phyloP scores from a whole-genome alignment of 1,139 yeast genomes.

The Sugiyamaella castrensis region DNA sequence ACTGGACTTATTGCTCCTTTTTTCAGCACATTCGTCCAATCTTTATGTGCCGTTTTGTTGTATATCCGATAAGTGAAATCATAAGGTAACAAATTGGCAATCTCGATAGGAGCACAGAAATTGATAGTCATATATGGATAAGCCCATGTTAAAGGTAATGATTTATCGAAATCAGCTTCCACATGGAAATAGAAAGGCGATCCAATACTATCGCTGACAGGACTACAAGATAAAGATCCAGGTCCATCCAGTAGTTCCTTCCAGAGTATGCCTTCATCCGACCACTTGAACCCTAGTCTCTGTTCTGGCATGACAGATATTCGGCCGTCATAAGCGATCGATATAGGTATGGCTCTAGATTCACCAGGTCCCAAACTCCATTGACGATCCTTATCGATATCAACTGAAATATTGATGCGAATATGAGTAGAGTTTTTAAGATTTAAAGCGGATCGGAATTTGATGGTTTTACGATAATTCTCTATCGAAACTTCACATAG shows the following conservation, averaged over 20 bases:
- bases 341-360: conserved; percentile 68
- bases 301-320: conserved; percentile 62
- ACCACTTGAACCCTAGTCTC: conserved; percentile 62
- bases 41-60: conserved; percentile 70
- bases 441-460: conserved; percentile 69
- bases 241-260: conserved; percentile 51
- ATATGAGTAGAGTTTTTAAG: conserved; percentile 71
- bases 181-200: conserved; percentile 68
- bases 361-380: conserved; percentile 51
- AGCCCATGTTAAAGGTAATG: conserved; percentile 66
- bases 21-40: conserved; percentile 60
- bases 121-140: conserved; percentile 84
- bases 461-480: conserved; percentile 72
- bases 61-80: conserved; percentile 74
- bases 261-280: conserved; percentile 63
- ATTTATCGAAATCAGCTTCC: conserved; percentile 58
- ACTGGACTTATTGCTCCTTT: conserved; percentile 68
- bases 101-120: conserved; percentile 80
- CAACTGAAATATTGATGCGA: conserved; percentile 45
- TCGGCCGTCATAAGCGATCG: conserved; percentile 56
- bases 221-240: conserved; percentile 57
- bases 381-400: conserved; percentile 11
- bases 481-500: conserved; percentile 68
- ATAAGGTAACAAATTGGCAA: conserved; percentile 82
- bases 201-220: conserved; percentile 28